phyloP scores from a whole-genome alignment of 2,329 filamentous ascomycete genomes.

The Colletotrichum horii region DNA sequence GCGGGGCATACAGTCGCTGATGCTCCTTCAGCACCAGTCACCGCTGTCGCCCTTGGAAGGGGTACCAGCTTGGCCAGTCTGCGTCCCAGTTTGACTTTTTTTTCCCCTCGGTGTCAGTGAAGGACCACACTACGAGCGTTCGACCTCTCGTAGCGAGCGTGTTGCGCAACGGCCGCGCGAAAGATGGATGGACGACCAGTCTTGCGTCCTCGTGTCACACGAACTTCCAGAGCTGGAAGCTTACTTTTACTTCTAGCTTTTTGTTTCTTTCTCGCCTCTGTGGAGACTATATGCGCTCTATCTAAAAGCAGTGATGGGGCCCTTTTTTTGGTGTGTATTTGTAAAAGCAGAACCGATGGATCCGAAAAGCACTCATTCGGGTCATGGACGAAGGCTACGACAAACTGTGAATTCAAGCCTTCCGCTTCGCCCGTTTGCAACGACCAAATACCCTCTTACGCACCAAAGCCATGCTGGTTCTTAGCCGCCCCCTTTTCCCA shows the following conservation, averaged over 20 bases:
- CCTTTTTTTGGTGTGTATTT: not conserved
- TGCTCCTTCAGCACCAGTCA: not conserved
- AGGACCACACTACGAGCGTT: not conserved
- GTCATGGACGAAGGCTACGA: not conserved
- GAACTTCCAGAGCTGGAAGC: not conserved
- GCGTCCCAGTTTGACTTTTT: not conserved
- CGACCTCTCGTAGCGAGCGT: not conserved
- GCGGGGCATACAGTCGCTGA: slow-evolving; percentile 10
- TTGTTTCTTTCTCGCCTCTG: not conserved
- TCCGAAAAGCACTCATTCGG: not conserved
- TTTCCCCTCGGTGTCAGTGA: not conserved
- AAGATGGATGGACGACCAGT: not conserved
- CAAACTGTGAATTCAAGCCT: not conserved
- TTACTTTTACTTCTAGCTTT: not conserved
- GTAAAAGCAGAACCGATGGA: not conserved
- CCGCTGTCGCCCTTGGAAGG: not conserved
- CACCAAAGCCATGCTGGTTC: slow-evolving; percentile 1
- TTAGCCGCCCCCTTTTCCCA: slow-evolving; percentile 1
- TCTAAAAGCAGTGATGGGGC: not conserved
- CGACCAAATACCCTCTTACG: not conserved
- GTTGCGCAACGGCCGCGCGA: not conserved
- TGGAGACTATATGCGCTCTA: not conserved
- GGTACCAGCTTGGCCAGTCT: not conserved
- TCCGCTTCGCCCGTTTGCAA: slow-evolving; percentile 5
- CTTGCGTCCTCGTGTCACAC: not conserved